Evolutionary conservation across 169 alveolate genomes (phyloP), one percentile per base, ranked within the genome.

Genomic region (Eimeria praecox): DNA sequence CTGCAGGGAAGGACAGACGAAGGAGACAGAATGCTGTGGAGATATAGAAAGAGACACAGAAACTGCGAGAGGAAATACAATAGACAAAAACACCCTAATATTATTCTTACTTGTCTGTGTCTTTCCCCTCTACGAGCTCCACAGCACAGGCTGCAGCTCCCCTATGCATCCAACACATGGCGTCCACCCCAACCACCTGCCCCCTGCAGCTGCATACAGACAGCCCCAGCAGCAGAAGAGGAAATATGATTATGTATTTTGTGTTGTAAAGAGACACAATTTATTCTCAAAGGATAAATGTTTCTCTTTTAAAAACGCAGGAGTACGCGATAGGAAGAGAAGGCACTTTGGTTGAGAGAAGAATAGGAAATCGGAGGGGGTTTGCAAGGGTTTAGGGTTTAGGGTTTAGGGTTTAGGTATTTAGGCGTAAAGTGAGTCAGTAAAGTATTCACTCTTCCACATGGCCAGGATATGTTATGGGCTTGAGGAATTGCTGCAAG

Each of bases 111-210:
- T 80, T 95, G 94, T 92, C 97, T 9, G 95, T 90, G 1, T 78
- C 95, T 38, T 42, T 77, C 33, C 91, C 94, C 77, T 88, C 86
- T 40, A 90, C 77, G 40, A 95, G 95, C 49, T 90, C 94, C 42
- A 89, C 73, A 18, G 97, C 97, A 46, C 95, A 95, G 12, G 97
- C 94, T 30, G 82, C 69, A 14, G 97, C 97, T 10, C 97, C 97
- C 30, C 97, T 56, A 30, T 95, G 97, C 88, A 95, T 90, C 97
- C 97, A 95, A 54, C 97, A 64, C 97, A 95, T 95, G 49, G 97
- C 97, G 75, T 95, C 97, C 73, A 95, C 94, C 56, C 97, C 97
- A 52, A 95, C 94, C 46, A 78, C 62, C 69, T 77, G 73, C 1
- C 97, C 97, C 35, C 86, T 85, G 77, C 71, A 95, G n/a, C 97